Percentiles rank a stretch among this genome's conserved stretches.
Evolutionary conservation across 192 early-diverging fungal genomes (phyloP).

Genomic region (Coemansia sp.): DNA sequence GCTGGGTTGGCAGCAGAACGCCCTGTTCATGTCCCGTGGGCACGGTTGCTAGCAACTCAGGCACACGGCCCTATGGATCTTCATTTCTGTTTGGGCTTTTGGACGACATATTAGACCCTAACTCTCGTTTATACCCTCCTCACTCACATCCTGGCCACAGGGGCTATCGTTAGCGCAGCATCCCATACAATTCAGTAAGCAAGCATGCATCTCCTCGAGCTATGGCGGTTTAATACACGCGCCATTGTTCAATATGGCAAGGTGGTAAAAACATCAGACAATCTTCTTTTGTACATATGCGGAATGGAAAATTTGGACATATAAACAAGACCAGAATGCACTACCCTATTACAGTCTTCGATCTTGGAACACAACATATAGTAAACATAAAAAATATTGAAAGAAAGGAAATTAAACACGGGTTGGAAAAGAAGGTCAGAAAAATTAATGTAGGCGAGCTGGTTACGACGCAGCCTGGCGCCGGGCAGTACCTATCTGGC

Average conservation of each 20-base stretch:
- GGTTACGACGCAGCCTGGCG: constrained; percentile 38
- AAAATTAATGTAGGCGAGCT: background rate
- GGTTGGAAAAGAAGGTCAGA: background rate
- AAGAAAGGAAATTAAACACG: background rate
- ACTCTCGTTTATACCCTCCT: constrained; percentile 1
- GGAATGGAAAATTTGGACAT: background rate
- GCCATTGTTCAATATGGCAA: no score
- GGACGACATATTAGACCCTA: constrained; percentile 29
- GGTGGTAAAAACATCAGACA: no score
- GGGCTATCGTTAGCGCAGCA: constrained; percentile 3
- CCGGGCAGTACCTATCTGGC: constrained; percentile 81
- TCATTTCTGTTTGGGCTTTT: constrained; percentile 28
- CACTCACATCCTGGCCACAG: background rate
- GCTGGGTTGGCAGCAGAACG: constrained; percentile 18
- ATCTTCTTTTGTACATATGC: background rate
- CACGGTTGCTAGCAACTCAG: background rate
- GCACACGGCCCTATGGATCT: constrained; percentile 18
- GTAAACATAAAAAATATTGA: constrained; percentile 3
- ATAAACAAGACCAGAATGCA: no score
- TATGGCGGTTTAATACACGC: no score
- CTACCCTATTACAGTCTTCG: no score
- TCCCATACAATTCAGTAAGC: no score
- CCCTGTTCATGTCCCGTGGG: constrained; percentile 34
- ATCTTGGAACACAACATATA: background rate
- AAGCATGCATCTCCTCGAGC: no score